These are phyloP conservation scores for Excoecaria agallocha DNA, from an alignment of 345 rosid species.

Conservation along the genomic window DNA sequence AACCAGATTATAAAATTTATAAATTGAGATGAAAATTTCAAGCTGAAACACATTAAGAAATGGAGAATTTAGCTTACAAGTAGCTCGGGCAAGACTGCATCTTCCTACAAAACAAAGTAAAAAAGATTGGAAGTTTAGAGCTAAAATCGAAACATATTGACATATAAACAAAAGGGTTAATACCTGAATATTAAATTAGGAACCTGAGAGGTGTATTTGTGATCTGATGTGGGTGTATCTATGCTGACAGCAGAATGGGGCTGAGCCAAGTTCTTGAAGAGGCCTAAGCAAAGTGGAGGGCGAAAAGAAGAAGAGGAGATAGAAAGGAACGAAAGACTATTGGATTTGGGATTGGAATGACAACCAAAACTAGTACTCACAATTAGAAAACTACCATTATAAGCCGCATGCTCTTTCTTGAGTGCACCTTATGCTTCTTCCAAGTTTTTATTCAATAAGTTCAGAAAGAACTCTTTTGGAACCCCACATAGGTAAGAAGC, in stretches of 20 bases:
- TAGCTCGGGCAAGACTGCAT: constrained; percentile 63
- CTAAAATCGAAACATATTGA: constrained; percentile 16
- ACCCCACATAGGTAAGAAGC: no score
- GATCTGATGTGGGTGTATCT: constrained; percentile 57
- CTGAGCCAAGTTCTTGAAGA: constrained; percentile 41
- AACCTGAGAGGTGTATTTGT: constrained; percentile 49
- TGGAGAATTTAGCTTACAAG: constrained; percentile 47
- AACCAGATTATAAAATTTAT: background rate
- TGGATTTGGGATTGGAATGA: constrained; percentile 29
- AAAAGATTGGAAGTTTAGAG: constrained; percentile 10
- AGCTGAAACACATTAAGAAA: background rate
- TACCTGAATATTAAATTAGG: background rate
- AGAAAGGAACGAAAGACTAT: constrained; percentile 26
- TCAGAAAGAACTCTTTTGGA: no score
- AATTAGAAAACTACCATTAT: no score
- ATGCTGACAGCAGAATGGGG: constrained; percentile 50
- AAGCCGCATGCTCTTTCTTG: no score
- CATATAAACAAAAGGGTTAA: constrained; percentile 11
- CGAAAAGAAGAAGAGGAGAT: constrained; percentile 19
- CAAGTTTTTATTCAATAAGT: no score
- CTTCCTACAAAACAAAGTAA: constrained; percentile 46
- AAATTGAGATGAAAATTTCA: background rate
- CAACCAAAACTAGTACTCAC: no score
- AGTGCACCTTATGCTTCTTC: no score
- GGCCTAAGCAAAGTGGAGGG: constrained; percentile 37